Evolutionary conservation across 1,284 basidiomycete species (phyloP).

Genomic region (Pterulicium gracile): DNA sequence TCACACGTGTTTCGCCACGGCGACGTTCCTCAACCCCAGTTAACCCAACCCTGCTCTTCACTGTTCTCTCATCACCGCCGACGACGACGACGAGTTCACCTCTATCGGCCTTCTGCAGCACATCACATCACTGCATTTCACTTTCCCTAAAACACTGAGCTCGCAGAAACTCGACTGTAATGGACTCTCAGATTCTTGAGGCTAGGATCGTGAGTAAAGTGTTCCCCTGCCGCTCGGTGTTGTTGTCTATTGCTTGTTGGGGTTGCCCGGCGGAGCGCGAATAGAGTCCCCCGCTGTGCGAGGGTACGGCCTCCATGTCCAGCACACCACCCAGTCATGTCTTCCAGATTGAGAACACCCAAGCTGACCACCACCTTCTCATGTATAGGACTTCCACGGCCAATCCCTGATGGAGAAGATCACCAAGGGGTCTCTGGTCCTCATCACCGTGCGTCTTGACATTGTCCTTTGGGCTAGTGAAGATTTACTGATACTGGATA

Average conservation of each 20-base stretch:
- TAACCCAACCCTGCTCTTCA: background rate
- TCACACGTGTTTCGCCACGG: no score
- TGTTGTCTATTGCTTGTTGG: no score
- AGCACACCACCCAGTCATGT: no score
- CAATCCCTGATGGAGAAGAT: constrained; percentile 51
- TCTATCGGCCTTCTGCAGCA: background rate
- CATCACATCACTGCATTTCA: background rate
- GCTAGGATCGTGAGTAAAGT: constrained; percentile 9
- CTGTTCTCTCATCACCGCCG: no score
- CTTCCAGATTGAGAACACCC: no score
- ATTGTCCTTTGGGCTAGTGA: constrained; percentile 1
- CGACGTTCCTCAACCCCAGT: no score
- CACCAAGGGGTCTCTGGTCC: constrained; percentile 30
- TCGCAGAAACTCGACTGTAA: background rate
- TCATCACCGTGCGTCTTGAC: constrained; percentile 26
- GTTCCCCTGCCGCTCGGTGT: background rate
- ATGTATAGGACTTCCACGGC: constrained; percentile 61
- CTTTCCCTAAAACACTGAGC: no score
- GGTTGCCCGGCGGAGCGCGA: no score
- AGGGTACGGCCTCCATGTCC: no score
- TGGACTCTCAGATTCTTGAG: background rate
- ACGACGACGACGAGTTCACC: no score
- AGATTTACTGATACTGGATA: constrained; percentile 2
- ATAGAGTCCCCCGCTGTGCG: no score
- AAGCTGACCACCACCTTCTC: no score